phyloP scores from a whole-genome alignment of 257 asterid species.

The Perilla frutescens region DNA sequence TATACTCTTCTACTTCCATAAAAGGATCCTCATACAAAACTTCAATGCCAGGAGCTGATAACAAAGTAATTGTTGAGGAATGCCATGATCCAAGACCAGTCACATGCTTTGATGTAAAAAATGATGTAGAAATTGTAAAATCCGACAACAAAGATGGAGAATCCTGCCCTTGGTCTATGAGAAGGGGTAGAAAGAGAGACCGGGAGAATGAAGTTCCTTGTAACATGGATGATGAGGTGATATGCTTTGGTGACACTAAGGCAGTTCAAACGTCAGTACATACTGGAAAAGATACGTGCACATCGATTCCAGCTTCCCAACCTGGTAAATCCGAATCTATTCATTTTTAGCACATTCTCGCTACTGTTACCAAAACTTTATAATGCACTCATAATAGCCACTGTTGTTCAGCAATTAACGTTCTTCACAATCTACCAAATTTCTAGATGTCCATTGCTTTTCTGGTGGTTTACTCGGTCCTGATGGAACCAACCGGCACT shows the following conservation, averaged over 20 bases:
- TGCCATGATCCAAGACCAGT: constrained; percentile 34
- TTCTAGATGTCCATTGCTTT: constrained; percentile 62
- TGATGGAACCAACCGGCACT: constrained; percentile 82
- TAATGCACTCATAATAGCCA: no score
- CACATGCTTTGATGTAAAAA: constrained; percentile 42
- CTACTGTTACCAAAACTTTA: not conserved
- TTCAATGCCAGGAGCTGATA: constrained; percentile 27
- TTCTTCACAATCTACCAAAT: constrained; percentile 16
- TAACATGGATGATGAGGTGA: constrained; percentile 55
- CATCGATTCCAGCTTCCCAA: constrained; percentile 41
- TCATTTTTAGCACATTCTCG: not conserved
- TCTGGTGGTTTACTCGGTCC: constrained; percentile 82
- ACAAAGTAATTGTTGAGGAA: constrained; percentile 32
- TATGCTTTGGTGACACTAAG: constrained; percentile 47
- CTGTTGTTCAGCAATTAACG: not conserved
- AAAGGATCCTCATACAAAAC: constrained; percentile 30
- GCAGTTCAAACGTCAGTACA: constrained; percentile 41
- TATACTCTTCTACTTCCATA: constrained; percentile 34
- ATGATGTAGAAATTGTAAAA: constrained; percentile 41
- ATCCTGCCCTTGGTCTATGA: constrained; percentile 37
- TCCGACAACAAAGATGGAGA: constrained; percentile 39
- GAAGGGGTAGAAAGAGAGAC: constrained; percentile 33
- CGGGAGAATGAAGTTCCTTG: constrained; percentile 30
- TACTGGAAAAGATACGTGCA: constrained; percentile 47
- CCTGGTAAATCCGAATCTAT: constrained; percentile 50